Evolutionary conservation across 2,329 filamentous ascomycete species (phyloP).

Genomic region (Aschersonia sp.): DNA sequence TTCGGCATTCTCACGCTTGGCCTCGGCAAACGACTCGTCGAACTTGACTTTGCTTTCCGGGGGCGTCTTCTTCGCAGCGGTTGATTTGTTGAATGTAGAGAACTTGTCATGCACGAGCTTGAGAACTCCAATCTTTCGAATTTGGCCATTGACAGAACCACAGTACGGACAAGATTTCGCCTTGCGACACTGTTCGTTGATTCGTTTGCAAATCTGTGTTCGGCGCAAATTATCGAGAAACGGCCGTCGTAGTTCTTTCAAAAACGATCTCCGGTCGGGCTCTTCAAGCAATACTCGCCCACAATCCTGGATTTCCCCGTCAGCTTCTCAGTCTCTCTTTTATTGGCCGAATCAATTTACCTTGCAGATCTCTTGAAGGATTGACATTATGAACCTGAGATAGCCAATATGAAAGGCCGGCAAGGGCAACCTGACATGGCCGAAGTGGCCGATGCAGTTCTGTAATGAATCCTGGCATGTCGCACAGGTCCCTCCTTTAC

Average conservation of each 20-base stretch:
- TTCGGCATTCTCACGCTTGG: constrained; percentile 63
- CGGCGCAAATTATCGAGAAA: constrained; percentile 77
- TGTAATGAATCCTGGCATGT: constrained; percentile 74
- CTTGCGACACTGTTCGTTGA: constrained; percentile 84
- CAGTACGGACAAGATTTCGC: constrained; percentile 71
- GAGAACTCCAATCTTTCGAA: constrained; percentile 82
- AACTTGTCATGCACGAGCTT: constrained; percentile 95
- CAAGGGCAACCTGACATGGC: constrained; percentile 77
- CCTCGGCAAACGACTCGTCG: constrained; percentile 70
- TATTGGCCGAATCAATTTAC: constrained; percentile 10
- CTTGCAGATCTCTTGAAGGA: constrained; percentile 93
- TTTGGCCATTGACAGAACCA: constrained; percentile 70
- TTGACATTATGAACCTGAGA: constrained; percentile 80
- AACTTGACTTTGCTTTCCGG: constrained; percentile 74
- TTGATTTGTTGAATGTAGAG: constrained; percentile 74
- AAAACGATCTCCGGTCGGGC: constrained; percentile 57
- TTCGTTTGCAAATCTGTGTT: constrained; percentile 70
- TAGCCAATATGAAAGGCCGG: constrained; percentile 95
- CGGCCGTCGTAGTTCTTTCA: constrained; percentile 68
- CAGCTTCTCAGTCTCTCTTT: not conserved
- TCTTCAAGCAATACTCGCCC: constrained; percentile 72
- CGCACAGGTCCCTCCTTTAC: constrained; percentile 62
- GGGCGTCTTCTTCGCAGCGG: constrained; percentile 67
- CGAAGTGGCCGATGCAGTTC: constrained; percentile 89
- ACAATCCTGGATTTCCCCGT: constrained; percentile 34